phyloP scores from a whole-genome alignment of 2,329 filamentous ascomycete genomes.

The Fusarium sp. region DNA sequence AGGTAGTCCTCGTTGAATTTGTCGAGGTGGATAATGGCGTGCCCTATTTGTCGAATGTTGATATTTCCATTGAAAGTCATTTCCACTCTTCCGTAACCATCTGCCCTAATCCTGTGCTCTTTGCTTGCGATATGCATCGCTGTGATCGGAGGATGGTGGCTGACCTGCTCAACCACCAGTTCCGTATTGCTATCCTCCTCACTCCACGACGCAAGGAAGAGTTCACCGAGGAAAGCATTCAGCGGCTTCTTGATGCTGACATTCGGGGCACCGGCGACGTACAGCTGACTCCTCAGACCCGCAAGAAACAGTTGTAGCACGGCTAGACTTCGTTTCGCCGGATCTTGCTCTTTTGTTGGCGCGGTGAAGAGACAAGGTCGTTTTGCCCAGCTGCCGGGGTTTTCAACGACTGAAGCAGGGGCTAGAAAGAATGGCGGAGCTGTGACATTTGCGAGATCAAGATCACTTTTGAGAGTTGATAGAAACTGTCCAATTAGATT shows the following conservation, averaged over 20 bases:
- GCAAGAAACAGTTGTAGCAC: constrained; percentile 63
- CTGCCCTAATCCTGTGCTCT: constrained; percentile 60
- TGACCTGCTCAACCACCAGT: constrained; percentile 62
- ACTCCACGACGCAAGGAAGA: constrained; percentile 61
- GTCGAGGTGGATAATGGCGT: constrained; percentile 64
- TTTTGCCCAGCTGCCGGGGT: constrained; percentile 65
- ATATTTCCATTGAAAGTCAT: constrained; percentile 65
- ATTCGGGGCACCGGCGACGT: constrained; percentile 60
- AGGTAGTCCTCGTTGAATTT: constrained; percentile 63
- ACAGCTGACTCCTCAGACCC: constrained; percentile 62
- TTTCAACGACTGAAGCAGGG: constrained; percentile 64
- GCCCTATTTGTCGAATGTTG: constrained; percentile 64
- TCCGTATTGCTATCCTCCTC: constrained; percentile 49
- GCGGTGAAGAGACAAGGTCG: constrained; percentile 63
- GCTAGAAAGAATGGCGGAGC: constrained; percentile 65
- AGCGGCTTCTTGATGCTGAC: constrained; percentile 67
- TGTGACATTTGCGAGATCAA: constrained; percentile 65
- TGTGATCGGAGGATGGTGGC: constrained; percentile 67
- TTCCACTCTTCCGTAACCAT: constrained; percentile 66
- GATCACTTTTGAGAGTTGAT: constrained; percentile 55
- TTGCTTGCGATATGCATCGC: constrained; percentile 63
- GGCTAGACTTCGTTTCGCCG: constrained; percentile 60
- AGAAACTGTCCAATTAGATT: constrained; percentile 22
- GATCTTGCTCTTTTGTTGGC: constrained; percentile 59
- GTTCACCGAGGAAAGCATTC: constrained; percentile 66